Evolutionary conservation across 2,329 filamentous ascomycete genomes (phyloP), one percentile per base, ranked within the genome.

Genomic region (Hypoxylon sp.): DNA sequence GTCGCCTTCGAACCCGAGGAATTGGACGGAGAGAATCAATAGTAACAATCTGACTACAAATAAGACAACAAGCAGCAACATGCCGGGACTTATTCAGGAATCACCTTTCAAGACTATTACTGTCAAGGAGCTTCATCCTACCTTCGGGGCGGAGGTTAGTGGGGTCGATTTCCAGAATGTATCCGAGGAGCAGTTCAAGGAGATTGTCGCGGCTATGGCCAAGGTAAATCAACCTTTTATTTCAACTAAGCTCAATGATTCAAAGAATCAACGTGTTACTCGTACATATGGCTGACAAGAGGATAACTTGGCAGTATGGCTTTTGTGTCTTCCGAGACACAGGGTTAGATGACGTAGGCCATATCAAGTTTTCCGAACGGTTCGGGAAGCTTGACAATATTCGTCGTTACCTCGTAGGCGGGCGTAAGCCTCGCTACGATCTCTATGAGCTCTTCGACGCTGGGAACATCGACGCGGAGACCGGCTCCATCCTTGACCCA

Each of bases 331-430:
- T 88, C 74, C 84, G 85, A 42, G 74, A 81, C 13, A 86, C 87
- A 1, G 78, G 79, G 13, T 78, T 89, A 9, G 80, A 82, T 61
- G 86, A 89, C 73, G 80, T 79, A 5, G 66, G 77, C 1, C 87
- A 90, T 71, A 81, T 89, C 37, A 77, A 78, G 5, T 86, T 89
- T 74, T 82, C 84, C 14, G 71, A 73, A 2, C 79, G 78, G 1
- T 84, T 89, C 66, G 88, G 87, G 19, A 84, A 87, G 22, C 82
- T 89, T 0, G 87, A 89, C 76, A 84, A 88, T 72, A 81, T 87
- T 33, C 81, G 77, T 17, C 85, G 83, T 0, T 88, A 85, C 76
- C 77, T 84, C 6, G 77, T 77, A 1, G 78, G 77, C 0, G 85
- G 83, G 14, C 81, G 84, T 47, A 81, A 82, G 71, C 80, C 83